These are phyloP conservation scores for Chalaropsis ovoidea DNA, from an alignment of 2,329 filamentous ascomycete species.

Conservation along the genomic window DNA sequence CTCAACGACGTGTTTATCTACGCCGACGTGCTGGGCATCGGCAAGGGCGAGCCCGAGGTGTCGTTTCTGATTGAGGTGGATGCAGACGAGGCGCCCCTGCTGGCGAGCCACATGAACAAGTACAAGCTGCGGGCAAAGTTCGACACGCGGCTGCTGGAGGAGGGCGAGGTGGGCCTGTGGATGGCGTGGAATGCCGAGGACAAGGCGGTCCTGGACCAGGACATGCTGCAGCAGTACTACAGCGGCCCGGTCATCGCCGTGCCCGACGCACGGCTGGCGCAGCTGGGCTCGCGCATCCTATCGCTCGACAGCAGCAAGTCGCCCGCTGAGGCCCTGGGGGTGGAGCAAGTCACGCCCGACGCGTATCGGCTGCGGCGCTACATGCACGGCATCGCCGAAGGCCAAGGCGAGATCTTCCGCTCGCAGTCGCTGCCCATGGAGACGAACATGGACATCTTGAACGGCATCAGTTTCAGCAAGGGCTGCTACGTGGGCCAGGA, in stretches of 20 bases:
- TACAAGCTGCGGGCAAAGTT: constrained; percentile 82
- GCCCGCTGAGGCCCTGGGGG: constrained; percentile 34
- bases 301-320: constrained; percentile 28
- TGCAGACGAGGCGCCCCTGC: constrained; percentile 47
- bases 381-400: constrained; percentile 72
- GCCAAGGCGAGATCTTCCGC: constrained; percentile 63
- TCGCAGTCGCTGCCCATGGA: constrained; percentile 74
- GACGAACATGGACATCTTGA: constrained; percentile 76
- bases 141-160: constrained; percentile 53
- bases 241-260: constrained; percentile 32
- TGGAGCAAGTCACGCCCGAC: constrained; percentile 41
- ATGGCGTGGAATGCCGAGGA: constrained; percentile 56
- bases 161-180: constrained; percentile 59
- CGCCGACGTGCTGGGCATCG: constrained; percentile 35
- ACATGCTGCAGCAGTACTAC: neutral
- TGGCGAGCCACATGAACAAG: constrained; percentile 66
- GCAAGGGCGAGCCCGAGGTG: constrained; percentile 26
- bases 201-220: neutral
- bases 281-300: constrained; percentile 45
- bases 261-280: constrained; percentile 45
- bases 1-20: constrained; percentile 89
- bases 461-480: constrained; percentile 84
- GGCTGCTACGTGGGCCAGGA: constrained; percentile 97
- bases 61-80: constrained; percentile 72
- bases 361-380: constrained; percentile 70